A percentile compares a stretch with the other conserved stretches of the same genome.
Evolutionary conservation across 2,329 filamentous ascomycete species (phyloP).

Genomic region (Elsinoe fawcettii): DNA sequence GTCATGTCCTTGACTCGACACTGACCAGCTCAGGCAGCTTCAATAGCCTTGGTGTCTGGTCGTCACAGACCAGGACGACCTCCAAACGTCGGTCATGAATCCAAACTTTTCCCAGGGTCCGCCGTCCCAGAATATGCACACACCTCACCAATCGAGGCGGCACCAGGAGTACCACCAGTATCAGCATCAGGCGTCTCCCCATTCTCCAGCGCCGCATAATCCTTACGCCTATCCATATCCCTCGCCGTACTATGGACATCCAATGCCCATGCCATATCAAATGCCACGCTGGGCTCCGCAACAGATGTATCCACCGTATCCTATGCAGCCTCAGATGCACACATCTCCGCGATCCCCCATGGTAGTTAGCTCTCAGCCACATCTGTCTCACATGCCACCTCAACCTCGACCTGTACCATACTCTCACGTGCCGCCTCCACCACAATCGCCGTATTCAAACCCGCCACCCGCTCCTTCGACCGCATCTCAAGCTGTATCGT

Average conservation of each 20-base stretch:
- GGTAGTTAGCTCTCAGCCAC: constrained; percentile 40
- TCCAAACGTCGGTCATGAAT: constrained; percentile 60
- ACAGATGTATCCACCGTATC: constrained; percentile 34
- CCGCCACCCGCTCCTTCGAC: constrained; percentile 25
- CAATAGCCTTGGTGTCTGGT: constrained; percentile 8
- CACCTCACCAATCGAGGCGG: constrained; percentile 31
- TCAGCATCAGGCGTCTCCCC: constrained; percentile 29
- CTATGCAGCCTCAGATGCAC: constrained; percentile 30
- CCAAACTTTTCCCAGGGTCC: constrained; percentile 61
- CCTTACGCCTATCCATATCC: constrained; percentile 32
- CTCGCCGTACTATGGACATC: constrained; percentile 34
- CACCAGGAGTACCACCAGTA: constrained; percentile 35
- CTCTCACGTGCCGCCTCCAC: constrained; percentile 9
- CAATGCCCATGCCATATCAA: constrained; percentile 31
- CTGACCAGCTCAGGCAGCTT: neutral
- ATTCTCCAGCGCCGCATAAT: constrained; percentile 33
- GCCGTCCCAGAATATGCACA: constrained; percentile 41
- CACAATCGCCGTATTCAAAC: constrained; percentile 16
- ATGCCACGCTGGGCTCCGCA: constrained; percentile 31
- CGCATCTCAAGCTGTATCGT: constrained; percentile 29
- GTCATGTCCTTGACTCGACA: neutral
- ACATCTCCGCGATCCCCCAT: constrained; percentile 36
- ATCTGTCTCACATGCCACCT: constrained; percentile 21
- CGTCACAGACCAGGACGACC: constrained; percentile 14
- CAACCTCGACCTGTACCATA: constrained; percentile 17